Percentiles rank a stretch among this genome's conserved stretches.
Conservation (phyloP, 305 asterid genomes). For the Fraxinus paxiana region DNA sequence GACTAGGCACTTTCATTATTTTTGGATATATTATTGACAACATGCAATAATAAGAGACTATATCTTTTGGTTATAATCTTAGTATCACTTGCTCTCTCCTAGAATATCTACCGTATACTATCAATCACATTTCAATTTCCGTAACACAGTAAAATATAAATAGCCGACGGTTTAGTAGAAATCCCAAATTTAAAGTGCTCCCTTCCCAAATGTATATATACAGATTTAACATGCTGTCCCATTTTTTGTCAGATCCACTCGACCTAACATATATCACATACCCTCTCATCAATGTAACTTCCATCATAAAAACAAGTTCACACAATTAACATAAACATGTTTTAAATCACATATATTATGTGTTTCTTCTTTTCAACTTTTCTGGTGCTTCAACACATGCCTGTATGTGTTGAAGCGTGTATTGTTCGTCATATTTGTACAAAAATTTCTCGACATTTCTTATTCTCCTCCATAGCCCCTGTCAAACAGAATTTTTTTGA, state of each 20-base stretch:
- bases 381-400: background rate
- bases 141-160: background rate
- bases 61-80: background rate
- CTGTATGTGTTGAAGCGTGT: background rate
- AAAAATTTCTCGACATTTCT: background rate
- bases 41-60: background rate
- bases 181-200: background rate
- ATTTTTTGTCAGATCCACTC: background rate
- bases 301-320: slow-evolving; percentile 4
- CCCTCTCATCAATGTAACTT: background rate
- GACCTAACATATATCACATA: background rate
- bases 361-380: background rate
- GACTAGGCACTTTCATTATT: background rate
- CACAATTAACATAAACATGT: background rate
- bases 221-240: background rate
- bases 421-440: background rate
- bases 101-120: background rate
- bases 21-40: background rate
- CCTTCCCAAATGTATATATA: background rate
- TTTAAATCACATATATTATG: background rate
- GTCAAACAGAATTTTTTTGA: background rate
- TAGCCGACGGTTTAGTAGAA: background rate
- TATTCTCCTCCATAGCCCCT: background rate
- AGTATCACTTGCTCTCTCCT: background rate
- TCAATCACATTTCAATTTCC: background rate